phyloP scores from a whole-genome alignment of 495 filamentous ascomycete species.

The Trichoderma erinaceum region DNA sequence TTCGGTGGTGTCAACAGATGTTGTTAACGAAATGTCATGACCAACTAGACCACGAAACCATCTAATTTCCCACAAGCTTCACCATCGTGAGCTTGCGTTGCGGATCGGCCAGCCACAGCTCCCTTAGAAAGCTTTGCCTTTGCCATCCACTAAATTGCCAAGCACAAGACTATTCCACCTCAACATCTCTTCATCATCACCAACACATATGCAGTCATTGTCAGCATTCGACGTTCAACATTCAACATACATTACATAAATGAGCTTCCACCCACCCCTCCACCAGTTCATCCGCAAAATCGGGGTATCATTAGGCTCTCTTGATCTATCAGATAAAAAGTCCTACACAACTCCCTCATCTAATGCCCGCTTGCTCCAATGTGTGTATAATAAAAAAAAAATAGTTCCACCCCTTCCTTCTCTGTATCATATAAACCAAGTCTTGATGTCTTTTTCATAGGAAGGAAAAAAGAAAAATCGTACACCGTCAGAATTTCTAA shows the following conservation, averaged over 20 bases:
- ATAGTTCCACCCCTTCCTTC: not conserved
- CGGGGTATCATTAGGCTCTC: slow-evolving; percentile 14
- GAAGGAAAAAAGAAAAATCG: not conserved
- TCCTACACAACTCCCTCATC: slow-evolving; percentile 9
- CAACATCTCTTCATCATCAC: not conserved
- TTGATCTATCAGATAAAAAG: slow-evolving; percentile 13
- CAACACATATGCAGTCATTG: not conserved
- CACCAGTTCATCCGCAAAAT: not conserved
- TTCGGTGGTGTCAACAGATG: slow-evolving; percentile 13
- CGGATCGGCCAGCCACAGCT: not conserved
- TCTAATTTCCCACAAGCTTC: not conserved
- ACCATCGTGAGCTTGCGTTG: not conserved
- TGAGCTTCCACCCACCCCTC: not conserved
- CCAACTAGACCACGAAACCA: slow-evolving; percentile 14
- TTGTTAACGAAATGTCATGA: slow-evolving; percentile 14
- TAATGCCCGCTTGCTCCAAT: slow-evolving; percentile 7
- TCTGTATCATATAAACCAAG: slow-evolving; percentile 13
- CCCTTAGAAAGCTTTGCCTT: not conserved
- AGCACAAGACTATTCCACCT: not conserved
- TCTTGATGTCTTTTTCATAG: not conserved
- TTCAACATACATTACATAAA: not conserved
- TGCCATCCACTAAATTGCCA: not conserved
- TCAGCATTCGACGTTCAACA: not conserved
- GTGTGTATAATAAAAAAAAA: not conserved
- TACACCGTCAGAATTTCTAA: not conserved